Evolutionary conservation across 441 rosid species (phyloP).

Genomic region (Codiaeum variegatum): DNA sequence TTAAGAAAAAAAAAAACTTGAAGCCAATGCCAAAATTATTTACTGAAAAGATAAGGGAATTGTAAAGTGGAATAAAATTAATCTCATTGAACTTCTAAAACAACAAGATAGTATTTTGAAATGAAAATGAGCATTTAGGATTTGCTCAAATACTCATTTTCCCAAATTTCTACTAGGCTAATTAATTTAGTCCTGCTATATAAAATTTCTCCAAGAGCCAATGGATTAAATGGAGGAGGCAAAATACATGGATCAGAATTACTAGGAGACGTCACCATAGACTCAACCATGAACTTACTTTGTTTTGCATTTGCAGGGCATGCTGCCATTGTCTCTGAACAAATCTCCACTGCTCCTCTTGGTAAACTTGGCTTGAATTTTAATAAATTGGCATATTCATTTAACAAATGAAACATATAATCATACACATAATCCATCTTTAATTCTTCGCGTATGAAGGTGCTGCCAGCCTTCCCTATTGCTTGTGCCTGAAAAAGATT

Average conservation of each 20-base stretch:
- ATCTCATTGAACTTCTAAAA: too few relatives aligned
- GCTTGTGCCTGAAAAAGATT: conserved; percentile 33
- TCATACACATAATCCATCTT: conserved; percentile 44
- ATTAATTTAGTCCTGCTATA: conserved; percentile 35
- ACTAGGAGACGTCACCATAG: conserved; percentile 38
- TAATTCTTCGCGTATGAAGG: conserved; percentile 30
- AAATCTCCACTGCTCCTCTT: conserved; percentile 27
- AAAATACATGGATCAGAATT: conserved; percentile 32
- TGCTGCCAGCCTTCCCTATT: conserved; percentile 38
- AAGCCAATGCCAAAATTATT: too few relatives aligned
- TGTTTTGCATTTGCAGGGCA: conserved; percentile 21
- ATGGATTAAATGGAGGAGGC: conserved; percentile 42
- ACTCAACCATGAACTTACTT: conserved; percentile 37
- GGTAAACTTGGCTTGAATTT: conserved; percentile 38
- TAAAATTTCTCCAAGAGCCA: conserved; percentile 30
- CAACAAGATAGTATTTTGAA: too few relatives aligned
- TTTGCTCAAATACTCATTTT: too few relatives aligned
- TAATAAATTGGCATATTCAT: conserved; percentile 43
- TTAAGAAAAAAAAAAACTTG: too few relatives aligned
- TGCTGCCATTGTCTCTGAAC: conserved; percentile 34
- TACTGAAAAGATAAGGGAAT: too few relatives aligned
- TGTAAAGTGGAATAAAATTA: too few relatives aligned
- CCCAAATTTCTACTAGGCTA: conserved; percentile 57
- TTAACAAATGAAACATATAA: conserved; percentile 50
- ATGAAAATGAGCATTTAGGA: too few relatives aligned